phyloP scores from a whole-genome alignment of 2,329 filamentous ascomycete genomes.

The Trichoderma brevicompactum region DNA sequence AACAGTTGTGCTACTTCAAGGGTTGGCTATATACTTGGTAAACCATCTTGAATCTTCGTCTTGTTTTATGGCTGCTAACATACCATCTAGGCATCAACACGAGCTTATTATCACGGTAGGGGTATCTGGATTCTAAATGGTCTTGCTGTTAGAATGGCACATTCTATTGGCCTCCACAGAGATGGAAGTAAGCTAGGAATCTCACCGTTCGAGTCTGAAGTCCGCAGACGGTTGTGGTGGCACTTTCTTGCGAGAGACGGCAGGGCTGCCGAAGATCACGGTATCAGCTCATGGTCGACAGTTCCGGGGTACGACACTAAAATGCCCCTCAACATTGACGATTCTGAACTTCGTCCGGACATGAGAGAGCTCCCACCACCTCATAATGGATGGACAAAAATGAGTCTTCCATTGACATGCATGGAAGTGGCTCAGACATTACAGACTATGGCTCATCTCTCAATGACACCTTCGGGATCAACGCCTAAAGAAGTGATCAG shows the following conservation, averaged over 20 bases:
- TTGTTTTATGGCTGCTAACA: not conserved
- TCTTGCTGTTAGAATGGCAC: constrained; percentile 51
- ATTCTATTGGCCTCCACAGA: constrained; percentile 59
- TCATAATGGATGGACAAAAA: constrained; percentile 59
- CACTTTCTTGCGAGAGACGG: constrained; percentile 55
- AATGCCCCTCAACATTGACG: constrained; percentile 50
- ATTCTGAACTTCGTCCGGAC: constrained; percentile 50
- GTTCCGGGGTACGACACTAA: constrained; percentile 30
- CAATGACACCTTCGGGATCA: constrained; percentile 23
- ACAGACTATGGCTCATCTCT: constrained; percentile 35
- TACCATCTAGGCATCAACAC: constrained; percentile 36
- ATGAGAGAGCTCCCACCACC: constrained; percentile 47
- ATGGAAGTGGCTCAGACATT: constrained; percentile 51
- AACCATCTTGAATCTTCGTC: not conserved
- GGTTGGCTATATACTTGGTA: constrained; percentile 46
- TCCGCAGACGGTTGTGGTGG: constrained; percentile 62
- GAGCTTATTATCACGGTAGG: constrained; percentile 42
- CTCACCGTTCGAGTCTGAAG: constrained; percentile 58
- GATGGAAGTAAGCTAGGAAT: constrained; percentile 53
- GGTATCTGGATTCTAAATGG: constrained; percentile 49
- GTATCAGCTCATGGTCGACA: constrained; percentile 38
- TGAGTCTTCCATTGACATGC: constrained; percentile 59
- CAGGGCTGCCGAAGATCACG: constrained; percentile 60
- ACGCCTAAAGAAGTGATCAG: constrained; percentile 41
- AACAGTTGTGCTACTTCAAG: constrained; percentile 43